These are phyloP conservation scores for Hanseniaspora nectarophila DNA, from an alignment of 805 yeast genomes.

Conservation along the genomic window DNA sequence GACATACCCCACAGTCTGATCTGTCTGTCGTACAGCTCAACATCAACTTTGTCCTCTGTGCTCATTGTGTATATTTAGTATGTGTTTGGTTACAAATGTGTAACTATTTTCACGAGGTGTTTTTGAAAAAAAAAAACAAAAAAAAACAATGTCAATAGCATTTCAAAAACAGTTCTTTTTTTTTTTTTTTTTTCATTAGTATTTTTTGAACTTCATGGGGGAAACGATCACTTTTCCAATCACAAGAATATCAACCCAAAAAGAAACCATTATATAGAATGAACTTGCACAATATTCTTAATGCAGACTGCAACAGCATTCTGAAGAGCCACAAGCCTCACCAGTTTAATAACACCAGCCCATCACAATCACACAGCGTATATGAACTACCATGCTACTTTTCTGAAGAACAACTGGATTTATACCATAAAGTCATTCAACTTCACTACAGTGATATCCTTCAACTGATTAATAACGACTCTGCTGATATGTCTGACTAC, in stretches of 20 bases:
- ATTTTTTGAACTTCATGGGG: too few relatives aligned
- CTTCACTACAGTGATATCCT: constrained; percentile 86
- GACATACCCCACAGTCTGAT: constrained; percentile 93
- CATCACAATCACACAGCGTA: constrained; percentile 37
- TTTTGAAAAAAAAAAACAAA: too few relatives aligned
- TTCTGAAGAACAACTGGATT: constrained; percentile 74
- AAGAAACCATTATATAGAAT: neutral
- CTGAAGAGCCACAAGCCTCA: neutral
- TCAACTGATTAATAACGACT: constrained; percentile 35
- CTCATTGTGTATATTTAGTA: neutral
- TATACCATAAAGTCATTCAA: constrained; percentile 84
- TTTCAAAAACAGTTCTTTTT: too few relatives aligned
- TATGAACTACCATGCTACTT: constrained; percentile 73
- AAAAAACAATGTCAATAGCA: too few relatives aligned
- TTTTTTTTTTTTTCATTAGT: too few relatives aligned
- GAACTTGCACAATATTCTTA: constrained; percentile 4
- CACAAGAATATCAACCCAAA: neutral
- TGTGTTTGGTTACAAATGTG: too few relatives aligned
- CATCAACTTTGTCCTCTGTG: constrained; percentile 49
- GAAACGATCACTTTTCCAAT: too few relatives aligned
- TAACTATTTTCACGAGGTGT: too few relatives aligned
- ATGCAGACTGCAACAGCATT: neutral
- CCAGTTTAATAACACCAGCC: neutral
- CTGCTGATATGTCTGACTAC: constrained; percentile 28
- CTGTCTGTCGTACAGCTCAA: constrained; percentile 88